Evolutionary conservation across 2,329 filamentous ascomycete genomes (phyloP).

Genomic region (Aotearoamyces nothofagi): DNA sequence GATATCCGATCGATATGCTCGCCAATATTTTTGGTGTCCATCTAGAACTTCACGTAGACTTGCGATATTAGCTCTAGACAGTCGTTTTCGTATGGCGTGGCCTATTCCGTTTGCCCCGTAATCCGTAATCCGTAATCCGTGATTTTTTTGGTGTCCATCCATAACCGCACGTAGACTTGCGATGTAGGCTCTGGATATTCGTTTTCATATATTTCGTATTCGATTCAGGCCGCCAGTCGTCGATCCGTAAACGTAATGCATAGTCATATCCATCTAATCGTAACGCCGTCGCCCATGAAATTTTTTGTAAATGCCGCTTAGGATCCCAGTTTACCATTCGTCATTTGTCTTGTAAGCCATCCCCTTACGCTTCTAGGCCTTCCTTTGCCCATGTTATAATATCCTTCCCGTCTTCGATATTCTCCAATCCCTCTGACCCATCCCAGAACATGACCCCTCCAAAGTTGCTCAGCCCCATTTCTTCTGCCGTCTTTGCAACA

Average conservation of each 20-base stretch:
- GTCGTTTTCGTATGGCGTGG: neutral
- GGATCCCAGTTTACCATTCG: neutral
- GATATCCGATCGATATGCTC: neutral
- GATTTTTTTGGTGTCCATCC: neutral
- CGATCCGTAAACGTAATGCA: neutral
- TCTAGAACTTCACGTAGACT: slow-evolving; percentile 1
- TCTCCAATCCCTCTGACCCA: slow-evolving; percentile 13
- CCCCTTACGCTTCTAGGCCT: slow-evolving; percentile 5
- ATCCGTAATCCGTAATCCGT: neutral
- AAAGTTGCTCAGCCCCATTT: slow-evolving; percentile 17
- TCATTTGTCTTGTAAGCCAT: neutral
- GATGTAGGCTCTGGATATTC: neutral
- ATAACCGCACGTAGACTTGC: neutral
- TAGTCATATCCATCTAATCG: neutral
- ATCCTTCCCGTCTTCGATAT: slow-evolving; percentile 13
- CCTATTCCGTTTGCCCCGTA: neutral
- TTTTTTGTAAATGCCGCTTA: too few species aligned
- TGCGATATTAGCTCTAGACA: slow-evolving; percentile 1
- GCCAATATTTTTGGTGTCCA: neutral
- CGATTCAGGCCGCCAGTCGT: neutral
- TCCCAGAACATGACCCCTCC: slow-evolving; percentile 27
- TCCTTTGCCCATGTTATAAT: slow-evolving; percentile 14
- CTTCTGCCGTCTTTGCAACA: slow-evolving; percentile 16
- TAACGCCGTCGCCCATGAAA: too few species aligned
- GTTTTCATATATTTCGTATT: neutral